These are phyloP conservation scores for Moniliophthora roreri DNA, from an alignment of 1,284 basidiomycete species.

Conservation along the genomic window DNA sequence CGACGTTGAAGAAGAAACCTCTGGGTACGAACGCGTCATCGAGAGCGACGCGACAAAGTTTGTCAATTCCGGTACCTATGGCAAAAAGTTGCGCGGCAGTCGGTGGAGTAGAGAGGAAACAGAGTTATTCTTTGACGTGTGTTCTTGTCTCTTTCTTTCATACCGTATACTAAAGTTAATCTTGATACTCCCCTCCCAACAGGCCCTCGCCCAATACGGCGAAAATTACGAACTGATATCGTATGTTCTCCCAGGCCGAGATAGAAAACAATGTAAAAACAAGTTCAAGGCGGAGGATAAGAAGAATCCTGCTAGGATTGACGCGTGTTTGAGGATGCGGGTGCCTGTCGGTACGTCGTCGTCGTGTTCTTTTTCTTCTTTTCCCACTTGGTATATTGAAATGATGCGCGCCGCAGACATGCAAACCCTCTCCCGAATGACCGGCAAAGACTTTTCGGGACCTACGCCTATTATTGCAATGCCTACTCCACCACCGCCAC, in stretches of 20 bases:
- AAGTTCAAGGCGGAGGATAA: slow-evolving; percentile 91
- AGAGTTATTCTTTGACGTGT: slow-evolving; percentile 80
- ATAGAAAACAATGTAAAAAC: slow-evolving; percentile 85
- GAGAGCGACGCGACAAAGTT: slow-evolving; percentile 84
- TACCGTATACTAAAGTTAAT: background rate
- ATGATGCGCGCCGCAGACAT: slow-evolving; percentile 49
- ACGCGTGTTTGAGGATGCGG: slow-evolving; percentile 63
- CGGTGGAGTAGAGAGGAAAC: slow-evolving; percentile 88
- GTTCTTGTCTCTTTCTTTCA: slow-evolving; percentile 23
- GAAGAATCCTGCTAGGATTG: slow-evolving; percentile 69
- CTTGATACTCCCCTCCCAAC: background rate
- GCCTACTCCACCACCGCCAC: slow-evolving; percentile 39
- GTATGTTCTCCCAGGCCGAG: slow-evolving; percentile 81
- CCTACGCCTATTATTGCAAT: slow-evolving; percentile 70
- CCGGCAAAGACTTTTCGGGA: slow-evolving; percentile 79
- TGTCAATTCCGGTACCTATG: slow-evolving; percentile 82
- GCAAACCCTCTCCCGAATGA: slow-evolving; percentile 67
- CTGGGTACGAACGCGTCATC: slow-evolving; percentile 76
- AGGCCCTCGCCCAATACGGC: slow-evolving; percentile 86
- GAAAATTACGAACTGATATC: slow-evolving; percentile 93
- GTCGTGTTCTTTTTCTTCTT: background rate
- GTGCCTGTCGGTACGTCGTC: slow-evolving; percentile 61
- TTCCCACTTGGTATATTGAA: background rate
- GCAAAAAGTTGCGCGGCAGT: slow-evolving; percentile 72
- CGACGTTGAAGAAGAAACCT: slow-evolving; percentile 59